Conservation (phyloP, 2,329 filamentous ascomycete genomes). For the Cytospora leucostoma region DNA sequence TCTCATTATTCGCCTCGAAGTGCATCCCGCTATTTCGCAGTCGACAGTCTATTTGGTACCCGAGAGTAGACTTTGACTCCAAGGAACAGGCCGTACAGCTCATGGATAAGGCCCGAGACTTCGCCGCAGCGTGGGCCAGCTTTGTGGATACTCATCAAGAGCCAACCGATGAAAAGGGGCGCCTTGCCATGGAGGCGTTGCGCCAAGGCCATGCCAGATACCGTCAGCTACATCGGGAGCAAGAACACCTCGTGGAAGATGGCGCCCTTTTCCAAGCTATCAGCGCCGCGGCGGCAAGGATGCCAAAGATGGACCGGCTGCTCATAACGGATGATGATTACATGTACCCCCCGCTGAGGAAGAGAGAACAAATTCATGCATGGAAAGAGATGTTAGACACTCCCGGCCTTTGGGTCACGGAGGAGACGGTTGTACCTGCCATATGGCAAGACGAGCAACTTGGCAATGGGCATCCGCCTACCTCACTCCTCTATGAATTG, state of each 20-base stretch:
- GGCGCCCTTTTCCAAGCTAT: not conserved
- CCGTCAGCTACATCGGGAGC: not conserved
- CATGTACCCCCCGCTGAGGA: not conserved
- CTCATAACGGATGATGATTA: not conserved
- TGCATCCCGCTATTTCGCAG: not conserved
- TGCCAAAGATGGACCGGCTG: not conserved
- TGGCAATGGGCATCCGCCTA: not conserved
- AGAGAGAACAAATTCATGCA: not conserved
- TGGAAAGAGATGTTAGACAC: not conserved
- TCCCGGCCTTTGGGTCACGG: not conserved
- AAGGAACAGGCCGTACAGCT: too few species aligned
- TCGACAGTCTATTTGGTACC: too few species aligned
- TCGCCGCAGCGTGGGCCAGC: too few species aligned
- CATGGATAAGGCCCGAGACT: too few species aligned
- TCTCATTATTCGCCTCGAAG: not conserved
- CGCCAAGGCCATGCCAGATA: not conserved
- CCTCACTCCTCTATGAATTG: not conserved
- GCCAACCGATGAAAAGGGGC: not conserved
- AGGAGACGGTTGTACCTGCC: too few species aligned
- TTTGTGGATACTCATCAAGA: too few species aligned
- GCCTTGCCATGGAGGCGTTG: not conserved
- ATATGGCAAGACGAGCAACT: not conserved
- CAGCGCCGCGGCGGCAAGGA: not conserved
- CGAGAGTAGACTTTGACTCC: too few species aligned
- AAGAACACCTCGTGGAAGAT: not conserved